phyloP scores from a whole-genome alignment of 768 basidiomycete genomes.

The Lanmaoa pseudosensibilis region DNA sequence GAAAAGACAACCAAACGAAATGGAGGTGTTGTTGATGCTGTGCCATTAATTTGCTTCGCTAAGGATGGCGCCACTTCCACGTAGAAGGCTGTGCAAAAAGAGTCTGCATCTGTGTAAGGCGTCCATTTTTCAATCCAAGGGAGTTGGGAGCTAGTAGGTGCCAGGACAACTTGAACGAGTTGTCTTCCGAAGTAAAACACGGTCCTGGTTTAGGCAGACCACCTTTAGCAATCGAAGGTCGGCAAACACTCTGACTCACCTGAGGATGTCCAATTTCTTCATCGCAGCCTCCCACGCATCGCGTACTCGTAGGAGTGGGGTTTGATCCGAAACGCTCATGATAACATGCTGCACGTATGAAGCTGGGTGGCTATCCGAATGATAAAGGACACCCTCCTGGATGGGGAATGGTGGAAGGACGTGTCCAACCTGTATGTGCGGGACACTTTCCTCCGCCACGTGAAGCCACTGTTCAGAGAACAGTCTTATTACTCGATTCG shows the following conservation, averaged over 20 bases:
- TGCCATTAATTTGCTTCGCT: slow-evolving; percentile 27
- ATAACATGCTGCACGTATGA: slow-evolving; percentile 49
- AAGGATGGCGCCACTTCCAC: slow-evolving; percentile 18
- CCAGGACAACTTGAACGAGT: slow-evolving; percentile 31
- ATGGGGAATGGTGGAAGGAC: slow-evolving; percentile 46
- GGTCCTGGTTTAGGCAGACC: slow-evolving; percentile 20
- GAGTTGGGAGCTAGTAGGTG: slow-evolving; percentile 6
- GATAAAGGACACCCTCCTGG: slow-evolving; percentile 48
- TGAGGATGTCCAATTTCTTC: slow-evolving; percentile 27
- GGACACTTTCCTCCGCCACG: slow-evolving; percentile 5
- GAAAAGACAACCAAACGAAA: slow-evolving; percentile 17
- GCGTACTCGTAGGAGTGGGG: slow-evolving; percentile 25
- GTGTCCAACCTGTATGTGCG: slow-evolving; percentile 6
- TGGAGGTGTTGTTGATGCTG: slow-evolving; percentile 16
- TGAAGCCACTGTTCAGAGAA: slow-evolving; percentile 23
- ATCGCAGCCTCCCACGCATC: slow-evolving; percentile 37
- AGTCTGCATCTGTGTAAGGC: slow-evolving; percentile 7
- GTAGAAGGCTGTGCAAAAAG: slow-evolving; percentile 25
- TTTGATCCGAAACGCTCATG: slow-evolving; percentile 26
- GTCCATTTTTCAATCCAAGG: slow-evolving; percentile 20
- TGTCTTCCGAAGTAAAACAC: slow-evolving; percentile 33
- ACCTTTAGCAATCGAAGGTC: background rate
- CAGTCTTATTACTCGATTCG: background rate
- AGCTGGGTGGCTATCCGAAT: slow-evolving; percentile 37
- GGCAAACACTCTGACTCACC: slow-evolving; percentile 16